A percentile compares a stretch with the other conserved stretches of the same genome.
These are phyloP conservation scores for Coemansia sp. DNA, from an alignment of 192 early-diverging fungal species.

Conservation along the genomic window DNA sequence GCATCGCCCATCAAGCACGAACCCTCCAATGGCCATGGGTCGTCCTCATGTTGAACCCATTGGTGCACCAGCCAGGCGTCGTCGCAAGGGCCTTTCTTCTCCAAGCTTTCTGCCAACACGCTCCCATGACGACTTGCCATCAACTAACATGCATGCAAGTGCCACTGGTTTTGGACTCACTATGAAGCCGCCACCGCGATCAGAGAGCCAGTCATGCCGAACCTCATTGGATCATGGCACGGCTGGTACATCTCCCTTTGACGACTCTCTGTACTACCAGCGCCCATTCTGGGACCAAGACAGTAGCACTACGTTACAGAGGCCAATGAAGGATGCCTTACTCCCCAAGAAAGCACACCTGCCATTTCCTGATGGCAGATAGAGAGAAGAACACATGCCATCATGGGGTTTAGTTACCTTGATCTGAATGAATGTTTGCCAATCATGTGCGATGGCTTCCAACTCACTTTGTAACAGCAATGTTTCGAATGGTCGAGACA, in stretches of 20 bases:
- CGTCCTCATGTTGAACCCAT: conserved; percentile 47
- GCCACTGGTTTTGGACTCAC: not conserved
- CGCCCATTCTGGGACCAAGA: conserved; percentile 10
- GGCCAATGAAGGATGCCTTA: not conserved
- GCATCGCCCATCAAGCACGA: conserved; percentile 12
- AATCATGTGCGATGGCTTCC: too few relatives aligned
- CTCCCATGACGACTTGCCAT: conserved; percentile 6
- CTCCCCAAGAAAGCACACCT: not conserved
- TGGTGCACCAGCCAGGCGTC: conserved; percentile 33
- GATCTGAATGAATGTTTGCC: too few relatives aligned
- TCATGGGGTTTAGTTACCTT: too few relatives aligned
- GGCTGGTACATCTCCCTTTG: not conserved
- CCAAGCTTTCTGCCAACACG: conserved; percentile 12
- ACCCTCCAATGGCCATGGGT: not conserved
- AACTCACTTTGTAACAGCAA: not conserved
- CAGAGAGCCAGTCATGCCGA: conserved; percentile 11
- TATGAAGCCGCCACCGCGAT: not conserved
- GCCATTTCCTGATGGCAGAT: not conserved
- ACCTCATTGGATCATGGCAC: conserved; percentile 8
- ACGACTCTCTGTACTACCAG: conserved; percentile 6
- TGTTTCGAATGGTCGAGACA: not conserved
- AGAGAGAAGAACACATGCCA: not conserved
- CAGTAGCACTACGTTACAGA: not conserved
- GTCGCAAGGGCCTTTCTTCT: conserved; percentile 15
- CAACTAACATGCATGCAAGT: conserved; percentile 22